Base-by-base conservation (phyloP, 2,329 filamentous ascomycete species). In the Pyrenophora tritici-repentis region DNA sequence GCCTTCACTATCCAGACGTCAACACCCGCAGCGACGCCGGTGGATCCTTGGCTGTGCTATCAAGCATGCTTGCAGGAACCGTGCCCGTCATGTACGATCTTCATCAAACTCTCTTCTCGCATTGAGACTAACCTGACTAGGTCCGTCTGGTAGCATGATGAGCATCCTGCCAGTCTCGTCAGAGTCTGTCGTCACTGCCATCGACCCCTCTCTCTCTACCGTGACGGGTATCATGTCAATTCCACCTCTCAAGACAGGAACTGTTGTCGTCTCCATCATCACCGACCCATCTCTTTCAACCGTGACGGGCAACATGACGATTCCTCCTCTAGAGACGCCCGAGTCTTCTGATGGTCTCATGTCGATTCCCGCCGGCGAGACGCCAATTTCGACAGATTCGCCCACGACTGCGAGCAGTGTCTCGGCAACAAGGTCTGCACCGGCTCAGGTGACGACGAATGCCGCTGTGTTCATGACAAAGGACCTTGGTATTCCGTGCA, bases 1-100 rank as follows among this genome's bases (percentile, higher is more conserved):
- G 22, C 60, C 53, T 62, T 66, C 54, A 68, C 66, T 6, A 67
- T 70, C 35, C 66, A 70, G 47, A 70, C 67, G 7, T 60, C 55
- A 17, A 22, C 50, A n/a, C 59, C 61, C n/a, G 55, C 66, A 7
- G 58, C 54, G 22, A 31, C 50, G 16, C 61, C n/a, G 55, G 52
- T 31, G 42, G 53, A 55, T 48, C 26, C 53, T 48, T 32, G 51
- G 50, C 17, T 54, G n/a, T 69, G 65, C 53, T 56, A 59, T 36
- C 61, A 63, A 50, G 58, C 61, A 32, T 71, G 67, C 61, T 38
- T 68, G 3, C 51, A 62, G 50, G 53, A 61, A 38, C 63, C 67
- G 7, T 68, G 65, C 53, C 43, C 54, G n/a, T 55, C 59, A 58
- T 69, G 66, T 69, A 59, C 8, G 6, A 22, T 14, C 9, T 17